These are phyloP conservation scores for Boletus sensibilis DNA, from an alignment of 768 basidiomycete species.

Conservation along the genomic window DNA sequence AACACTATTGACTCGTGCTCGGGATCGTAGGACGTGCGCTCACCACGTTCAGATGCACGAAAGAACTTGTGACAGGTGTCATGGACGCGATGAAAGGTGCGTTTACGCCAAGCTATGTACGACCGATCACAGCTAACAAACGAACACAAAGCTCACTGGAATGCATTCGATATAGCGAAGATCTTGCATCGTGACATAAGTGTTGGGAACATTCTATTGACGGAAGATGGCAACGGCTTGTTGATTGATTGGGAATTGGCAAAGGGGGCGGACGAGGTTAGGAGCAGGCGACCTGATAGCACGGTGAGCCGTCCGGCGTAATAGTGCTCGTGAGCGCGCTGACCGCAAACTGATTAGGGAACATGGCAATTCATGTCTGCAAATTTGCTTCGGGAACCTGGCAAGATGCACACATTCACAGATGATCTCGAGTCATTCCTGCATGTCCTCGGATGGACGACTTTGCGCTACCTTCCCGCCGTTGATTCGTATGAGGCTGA, in stretches of 20 bases:
- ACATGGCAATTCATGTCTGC: not conserved
- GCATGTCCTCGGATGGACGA: conserved; percentile 2
- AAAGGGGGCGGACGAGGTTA: not conserved
- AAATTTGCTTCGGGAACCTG: not conserved
- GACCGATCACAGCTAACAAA: not conserved
- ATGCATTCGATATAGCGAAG: conserved; percentile 14
- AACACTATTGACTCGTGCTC: conserved; percentile 1
- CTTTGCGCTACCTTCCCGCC: not conserved
- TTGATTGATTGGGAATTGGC: conserved; percentile 28
- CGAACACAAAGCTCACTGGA: conserved; percentile 18
- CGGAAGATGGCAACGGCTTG: not conserved
- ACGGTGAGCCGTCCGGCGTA: not conserved
- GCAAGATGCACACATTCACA: conserved; percentile 18
- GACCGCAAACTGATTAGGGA: not conserved
- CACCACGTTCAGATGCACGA: not conserved
- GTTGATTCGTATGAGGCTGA: not conserved
- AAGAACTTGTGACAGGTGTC: not conserved
- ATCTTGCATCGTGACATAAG: conserved; percentile 31
- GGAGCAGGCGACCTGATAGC: not conserved
- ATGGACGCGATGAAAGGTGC: not conserved
- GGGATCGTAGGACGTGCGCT: not conserved
- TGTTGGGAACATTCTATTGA: not conserved
- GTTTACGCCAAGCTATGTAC: not conserved
- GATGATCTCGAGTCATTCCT: conserved; percentile 36
- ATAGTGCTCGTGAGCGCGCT: not conserved